Evolutionary conservation across 768 basidiomycete genomes (phyloP).

Genomic region (Clitopilus passeckerianus): DNA sequence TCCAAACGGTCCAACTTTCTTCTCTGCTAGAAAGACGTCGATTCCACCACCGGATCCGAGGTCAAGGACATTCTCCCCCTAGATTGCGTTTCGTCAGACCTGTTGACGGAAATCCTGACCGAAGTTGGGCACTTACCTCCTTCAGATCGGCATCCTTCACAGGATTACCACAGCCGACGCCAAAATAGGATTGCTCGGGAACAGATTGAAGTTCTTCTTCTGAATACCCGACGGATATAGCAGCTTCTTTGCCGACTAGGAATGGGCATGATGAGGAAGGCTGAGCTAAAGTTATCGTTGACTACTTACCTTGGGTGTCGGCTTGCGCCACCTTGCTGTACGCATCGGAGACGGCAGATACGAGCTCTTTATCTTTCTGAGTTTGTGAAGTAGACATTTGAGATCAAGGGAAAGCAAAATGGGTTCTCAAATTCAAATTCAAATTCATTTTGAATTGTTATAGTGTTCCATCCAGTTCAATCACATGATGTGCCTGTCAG

Average conservation of each 20-base stretch:
- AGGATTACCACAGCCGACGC: conserved; percentile 53
- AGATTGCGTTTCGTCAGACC: neutral
- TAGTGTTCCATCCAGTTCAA: neutral
- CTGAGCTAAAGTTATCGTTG: neutral
- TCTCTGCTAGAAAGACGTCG: conserved; percentile 50
- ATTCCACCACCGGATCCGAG: conserved; percentile 55
- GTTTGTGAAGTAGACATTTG: neutral
- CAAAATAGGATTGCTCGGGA: conserved; percentile 40
- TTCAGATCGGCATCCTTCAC: conserved; percentile 39
- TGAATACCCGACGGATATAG: conserved; percentile 44
- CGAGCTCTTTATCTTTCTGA: neutral
- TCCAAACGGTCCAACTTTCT: conserved; percentile 42
- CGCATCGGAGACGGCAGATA: neutral
- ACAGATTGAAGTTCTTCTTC: conserved; percentile 34
- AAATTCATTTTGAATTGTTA: neutral
- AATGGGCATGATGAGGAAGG: neutral
- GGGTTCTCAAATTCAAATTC: neutral
- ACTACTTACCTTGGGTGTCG: neutral
- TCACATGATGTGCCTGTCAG: neutral
- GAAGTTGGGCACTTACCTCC: conserved; percentile 35
- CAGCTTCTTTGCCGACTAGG: conserved; percentile 15
- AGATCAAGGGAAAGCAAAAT: neutral
- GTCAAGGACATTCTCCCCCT: conserved; percentile 56
- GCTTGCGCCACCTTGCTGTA: neutral
- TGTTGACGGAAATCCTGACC: too few relatives aligned